Evolutionary conservation across 352 stramenopile genomes (phyloP).

Genomic region (Discostella stelligera): DNA sequence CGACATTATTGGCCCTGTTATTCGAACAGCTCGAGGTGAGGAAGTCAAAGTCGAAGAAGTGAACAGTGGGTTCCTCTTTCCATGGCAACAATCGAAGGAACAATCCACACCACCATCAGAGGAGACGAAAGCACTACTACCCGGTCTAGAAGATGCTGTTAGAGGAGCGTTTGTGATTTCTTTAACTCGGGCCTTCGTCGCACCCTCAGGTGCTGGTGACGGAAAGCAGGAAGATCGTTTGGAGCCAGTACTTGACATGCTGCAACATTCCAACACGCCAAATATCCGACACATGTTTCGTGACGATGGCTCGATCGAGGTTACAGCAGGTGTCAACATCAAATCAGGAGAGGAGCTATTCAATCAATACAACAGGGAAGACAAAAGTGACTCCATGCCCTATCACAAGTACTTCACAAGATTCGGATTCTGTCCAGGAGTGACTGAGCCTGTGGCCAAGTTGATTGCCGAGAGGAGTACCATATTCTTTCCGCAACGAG

Average conservation of each 20-base stretch:
- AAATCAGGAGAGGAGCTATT: conserved; percentile 59
- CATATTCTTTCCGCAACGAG: conserved; percentile 73
- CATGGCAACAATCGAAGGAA: conserved; percentile 53
- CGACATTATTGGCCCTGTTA: conserved; percentile 55
- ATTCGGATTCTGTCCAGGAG: conserved; percentile 77
- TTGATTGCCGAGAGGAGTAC: conserved; percentile 64
- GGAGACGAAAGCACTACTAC: conserved; percentile 26
- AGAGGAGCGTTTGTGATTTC: conserved; percentile 71
- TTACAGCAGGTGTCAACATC: conserved; percentile 52
- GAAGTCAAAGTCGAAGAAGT: conserved; percentile 12
- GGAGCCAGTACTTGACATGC: conserved; percentile 70
- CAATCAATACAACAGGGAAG: conserved; percentile 73
- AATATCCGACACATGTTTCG: conserved; percentile 54
- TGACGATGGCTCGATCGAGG: conserved; percentile 60
- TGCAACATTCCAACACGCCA: conserved; percentile 60
- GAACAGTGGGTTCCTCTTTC: conserved; percentile 46
- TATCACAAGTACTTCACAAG: conserved; percentile 77
- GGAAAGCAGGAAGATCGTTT: conserved; percentile 61
- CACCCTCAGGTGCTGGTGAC: conserved; percentile 29
- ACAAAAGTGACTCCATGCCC: conserved; percentile 68
- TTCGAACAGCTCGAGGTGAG: conserved; percentile 54
- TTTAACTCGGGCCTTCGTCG: conserved; percentile 64
- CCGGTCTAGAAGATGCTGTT: conserved; percentile 64
- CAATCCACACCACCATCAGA: conserved; percentile 8
- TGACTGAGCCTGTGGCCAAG: conserved; percentile 63